A percentile compares a stretch with the other conserved stretches of the same genome.
phyloP scores from a whole-genome alignment of 1,284 basidiomycete species.

The Flammula alnicola region DNA sequence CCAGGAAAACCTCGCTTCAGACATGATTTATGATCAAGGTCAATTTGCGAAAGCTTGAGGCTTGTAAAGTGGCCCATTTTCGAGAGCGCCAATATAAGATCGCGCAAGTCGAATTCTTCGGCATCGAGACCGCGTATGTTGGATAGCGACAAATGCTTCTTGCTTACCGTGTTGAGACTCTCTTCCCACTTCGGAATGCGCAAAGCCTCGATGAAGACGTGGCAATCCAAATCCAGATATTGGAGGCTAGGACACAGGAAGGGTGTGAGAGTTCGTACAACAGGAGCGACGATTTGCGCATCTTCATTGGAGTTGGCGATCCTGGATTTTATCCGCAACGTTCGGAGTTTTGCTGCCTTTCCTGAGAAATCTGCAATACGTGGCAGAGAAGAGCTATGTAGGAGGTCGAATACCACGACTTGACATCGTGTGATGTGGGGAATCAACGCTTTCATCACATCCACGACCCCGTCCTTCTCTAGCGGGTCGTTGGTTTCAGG shows the following conservation, averaged over 20 bases:
- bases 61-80: constrained; percentile 5
- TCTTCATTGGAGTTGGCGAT: not conserved
- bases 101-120: constrained; percentile 1
- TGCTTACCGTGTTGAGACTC: constrained; percentile 1
- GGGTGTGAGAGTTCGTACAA: no score
- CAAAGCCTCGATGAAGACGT: constrained; percentile 9
- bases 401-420: constrained; percentile 17
- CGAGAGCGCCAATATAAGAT: constrained; percentile 8
- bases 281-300: not conserved
- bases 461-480: constrained; percentile 5
- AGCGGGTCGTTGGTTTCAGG: not conserved
- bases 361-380: constrained; percentile 10
- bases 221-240: constrained; percentile 12
- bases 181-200: constrained; percentile 8
- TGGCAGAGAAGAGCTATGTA: constrained; percentile 14
- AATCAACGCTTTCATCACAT: constrained; percentile 4
- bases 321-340: constrained; percentile 8
- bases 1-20: not conserved
- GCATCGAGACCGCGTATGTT: not conserved
- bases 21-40: constrained; percentile 3
- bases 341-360: constrained; percentile 7
- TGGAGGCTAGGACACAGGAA: constrained; percentile 12
- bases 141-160: constrained; percentile 10
- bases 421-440: constrained; percentile 15
- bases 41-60: constrained; percentile 9